phyloP scores from a whole-genome alignment of 2,329 filamentous ascomycete species.

The Pseudogymnoascus sp. region DNA sequence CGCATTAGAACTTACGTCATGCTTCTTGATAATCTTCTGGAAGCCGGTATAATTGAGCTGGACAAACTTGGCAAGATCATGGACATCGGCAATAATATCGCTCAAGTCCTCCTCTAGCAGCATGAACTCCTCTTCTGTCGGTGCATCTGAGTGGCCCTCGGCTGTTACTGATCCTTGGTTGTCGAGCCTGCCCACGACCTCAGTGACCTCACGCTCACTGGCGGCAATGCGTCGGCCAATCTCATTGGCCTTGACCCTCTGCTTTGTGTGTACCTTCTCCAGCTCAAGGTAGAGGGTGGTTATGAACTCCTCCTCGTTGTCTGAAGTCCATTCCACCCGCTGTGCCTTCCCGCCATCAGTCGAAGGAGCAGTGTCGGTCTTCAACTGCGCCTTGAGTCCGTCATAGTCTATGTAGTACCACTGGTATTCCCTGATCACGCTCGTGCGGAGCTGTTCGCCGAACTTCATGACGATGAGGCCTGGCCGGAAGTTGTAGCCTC shows the following conservation, averaged over 20 bases:
- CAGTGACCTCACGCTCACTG: conserved; percentile 80
- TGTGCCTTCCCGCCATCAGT: conserved; percentile 39
- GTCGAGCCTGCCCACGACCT: conserved; percentile 71
- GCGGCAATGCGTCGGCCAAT: conserved; percentile 83
- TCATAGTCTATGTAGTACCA: conserved; percentile 99
- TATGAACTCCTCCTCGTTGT: conserved; percentile 85
- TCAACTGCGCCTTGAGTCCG: conserved; percentile 79
- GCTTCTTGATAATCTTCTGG: conserved; percentile 99
- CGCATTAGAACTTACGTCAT: conserved; percentile 59
- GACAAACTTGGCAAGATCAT: conserved; percentile 96
- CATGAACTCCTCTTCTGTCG: conserved; percentile 87
- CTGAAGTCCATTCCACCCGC: conserved; percentile 71
- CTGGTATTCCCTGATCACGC: conserved; percentile 91
- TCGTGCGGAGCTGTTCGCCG: conserved; percentile 92
- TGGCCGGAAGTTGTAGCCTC: conserved; percentile 27
- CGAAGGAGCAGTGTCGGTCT: conserved; percentile 54
- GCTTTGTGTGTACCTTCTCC: conserved; percentile 96
- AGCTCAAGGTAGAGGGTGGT: conserved; percentile 80
- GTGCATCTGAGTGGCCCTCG: conserved; percentile 40
- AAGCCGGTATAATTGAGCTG: conserved; percentile 98
- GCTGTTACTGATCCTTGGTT: conserved; percentile 40
- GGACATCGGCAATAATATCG: conserved; percentile 96
- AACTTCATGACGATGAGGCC: conserved; percentile 66
- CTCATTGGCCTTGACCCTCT: conserved; percentile 94
- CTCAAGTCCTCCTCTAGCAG: conserved; percentile 89